Evolutionary conservation across 257 asterid genomes (phyloP).

Genomic region (Penstemon davidsonii): DNA sequence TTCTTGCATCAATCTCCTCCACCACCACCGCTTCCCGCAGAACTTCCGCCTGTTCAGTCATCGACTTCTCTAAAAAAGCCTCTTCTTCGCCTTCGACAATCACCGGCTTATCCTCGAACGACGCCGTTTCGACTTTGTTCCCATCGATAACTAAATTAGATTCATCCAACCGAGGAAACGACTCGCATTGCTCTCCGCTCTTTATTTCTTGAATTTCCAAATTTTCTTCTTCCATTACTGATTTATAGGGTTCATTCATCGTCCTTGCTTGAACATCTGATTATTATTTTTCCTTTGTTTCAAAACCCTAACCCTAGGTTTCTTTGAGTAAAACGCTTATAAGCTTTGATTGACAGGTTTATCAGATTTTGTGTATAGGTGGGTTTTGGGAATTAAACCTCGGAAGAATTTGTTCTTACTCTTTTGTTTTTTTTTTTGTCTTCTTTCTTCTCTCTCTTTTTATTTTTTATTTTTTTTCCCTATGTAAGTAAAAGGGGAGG

Average conservation of each 20-base stretch:
- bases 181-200: constrained; percentile 38
- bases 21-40: constrained; percentile 24
- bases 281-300: constrained; percentile 3
- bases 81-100: constrained; percentile 24
- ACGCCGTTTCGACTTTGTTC: constrained; percentile 26
- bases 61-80: constrained; percentile 21
- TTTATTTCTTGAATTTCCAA: constrained; percentile 26
- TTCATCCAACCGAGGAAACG: constrained; percentile 34
- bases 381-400: constrained; percentile 32
- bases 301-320: constrained; percentile 70
- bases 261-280: constrained; percentile 36
- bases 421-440: neutral
- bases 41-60: constrained; percentile 18
- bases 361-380: constrained; percentile 22
- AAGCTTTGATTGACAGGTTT: constrained; percentile 19
- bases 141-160: constrained; percentile 30
- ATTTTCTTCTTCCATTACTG: constrained; percentile 36
- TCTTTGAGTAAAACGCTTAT: neutral
- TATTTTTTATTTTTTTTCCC: too few species aligned
- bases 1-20: constrained; percentile 27
- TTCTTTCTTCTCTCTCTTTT: neutral
- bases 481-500: too few species aligned
- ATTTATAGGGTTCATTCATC: constrained; percentile 38
- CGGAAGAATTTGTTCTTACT: constrained; percentile 10
- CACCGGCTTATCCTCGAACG: constrained; percentile 28